phyloP scores from a whole-genome alignment of 108 stramenopile genomes.

The Cyclotella kingstonii region DNA sequence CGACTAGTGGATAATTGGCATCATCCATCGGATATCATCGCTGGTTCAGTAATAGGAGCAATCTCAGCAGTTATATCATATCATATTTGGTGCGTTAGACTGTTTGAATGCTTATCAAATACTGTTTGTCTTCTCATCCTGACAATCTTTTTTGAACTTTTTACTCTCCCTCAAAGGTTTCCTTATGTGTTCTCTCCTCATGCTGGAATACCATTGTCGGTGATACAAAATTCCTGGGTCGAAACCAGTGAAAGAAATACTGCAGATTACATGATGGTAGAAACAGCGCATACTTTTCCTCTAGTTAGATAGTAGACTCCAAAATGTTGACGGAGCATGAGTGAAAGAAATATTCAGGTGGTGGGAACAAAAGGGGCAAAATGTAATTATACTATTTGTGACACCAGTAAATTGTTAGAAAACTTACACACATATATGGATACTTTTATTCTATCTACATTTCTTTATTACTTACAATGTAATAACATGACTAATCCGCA shows the following conservation, averaged over 20 bases:
- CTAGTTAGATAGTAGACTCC: neutral
- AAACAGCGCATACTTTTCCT: constrained; percentile 17
- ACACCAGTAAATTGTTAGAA: too few species aligned
- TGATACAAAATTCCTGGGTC: constrained; percentile 3
- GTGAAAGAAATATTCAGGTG: too few species aligned
- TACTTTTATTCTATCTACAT: neutral
- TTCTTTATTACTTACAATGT: constrained; percentile 15
- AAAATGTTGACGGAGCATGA: too few species aligned
- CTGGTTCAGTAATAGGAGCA: constrained; percentile 67
- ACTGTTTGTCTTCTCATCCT: neutral
- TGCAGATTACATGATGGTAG: constrained; percentile 15
- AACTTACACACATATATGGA: too few species aligned
- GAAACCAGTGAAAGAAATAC: constrained; percentile 5
- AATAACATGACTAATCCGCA: constrained; percentile 38
- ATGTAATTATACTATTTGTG: too few species aligned
- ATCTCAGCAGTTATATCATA: constrained; percentile 53
- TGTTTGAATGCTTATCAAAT: neutral
- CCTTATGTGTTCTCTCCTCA: constrained; percentile 49
- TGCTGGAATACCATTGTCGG: constrained; percentile 56
- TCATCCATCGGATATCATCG: constrained; percentile 77
- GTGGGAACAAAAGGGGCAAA: too few species aligned
- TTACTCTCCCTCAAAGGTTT: constrained; percentile 1
- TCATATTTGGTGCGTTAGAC: constrained; percentile 60
- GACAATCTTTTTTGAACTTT: neutral
- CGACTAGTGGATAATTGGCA: constrained; percentile 74